Percentiles rank a stretch among this genome's conserved stretches.
Evolutionary conservation across 352 stramenopile species (phyloP).

Genomic region (Globisporangium orthogonon): DNA sequence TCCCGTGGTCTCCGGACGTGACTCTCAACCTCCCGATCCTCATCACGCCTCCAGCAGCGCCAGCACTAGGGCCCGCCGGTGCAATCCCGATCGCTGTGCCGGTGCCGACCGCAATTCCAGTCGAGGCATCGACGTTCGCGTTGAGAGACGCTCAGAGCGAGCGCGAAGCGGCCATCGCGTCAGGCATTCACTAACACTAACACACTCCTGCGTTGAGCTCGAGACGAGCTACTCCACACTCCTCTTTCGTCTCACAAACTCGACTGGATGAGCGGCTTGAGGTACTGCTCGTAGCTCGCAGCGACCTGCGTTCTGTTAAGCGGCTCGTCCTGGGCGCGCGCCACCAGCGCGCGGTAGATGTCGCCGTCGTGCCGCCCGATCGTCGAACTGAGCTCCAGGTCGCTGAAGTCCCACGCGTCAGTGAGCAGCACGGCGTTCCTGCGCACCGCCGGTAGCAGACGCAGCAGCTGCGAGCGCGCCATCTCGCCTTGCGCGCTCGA

Average conservation of each 20-base stretch:
- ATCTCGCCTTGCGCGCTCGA: conserved; percentile 21
- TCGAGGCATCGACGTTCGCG: background rate
- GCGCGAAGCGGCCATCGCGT: conserved; percentile 9
- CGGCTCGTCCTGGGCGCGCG: conserved; percentile 37
- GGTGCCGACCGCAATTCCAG: background rate
- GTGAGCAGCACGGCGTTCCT: conserved; percentile 35
- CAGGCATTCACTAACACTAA: background rate
- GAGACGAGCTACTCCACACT: too few relatives aligned
- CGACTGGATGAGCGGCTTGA: conserved; percentile 33
- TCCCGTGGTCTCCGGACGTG: conserved; percentile 31
- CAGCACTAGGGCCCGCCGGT: background rate
- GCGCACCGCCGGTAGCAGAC: conserved; percentile 22
- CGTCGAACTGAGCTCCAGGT: conserved; percentile 65
- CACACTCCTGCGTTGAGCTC: too few relatives aligned
- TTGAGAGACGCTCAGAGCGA: background rate
- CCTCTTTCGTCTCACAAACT: too few relatives aligned
- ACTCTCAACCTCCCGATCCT: conserved; percentile 21
- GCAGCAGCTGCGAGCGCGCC: conserved; percentile 18
- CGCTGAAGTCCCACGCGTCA: conserved; percentile 32
- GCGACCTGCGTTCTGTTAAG: conserved; percentile 52
- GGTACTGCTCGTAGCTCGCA: conserved; percentile 48
- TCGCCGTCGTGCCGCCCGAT: conserved; percentile 63
- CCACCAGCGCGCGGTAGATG: conserved; percentile 54
- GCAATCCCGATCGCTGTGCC: background rate
- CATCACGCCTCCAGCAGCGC: background rate